Evolutionary conservation across 148 eudicot species (phyloP).

Genomic region (Simmondsia chinensis): DNA sequence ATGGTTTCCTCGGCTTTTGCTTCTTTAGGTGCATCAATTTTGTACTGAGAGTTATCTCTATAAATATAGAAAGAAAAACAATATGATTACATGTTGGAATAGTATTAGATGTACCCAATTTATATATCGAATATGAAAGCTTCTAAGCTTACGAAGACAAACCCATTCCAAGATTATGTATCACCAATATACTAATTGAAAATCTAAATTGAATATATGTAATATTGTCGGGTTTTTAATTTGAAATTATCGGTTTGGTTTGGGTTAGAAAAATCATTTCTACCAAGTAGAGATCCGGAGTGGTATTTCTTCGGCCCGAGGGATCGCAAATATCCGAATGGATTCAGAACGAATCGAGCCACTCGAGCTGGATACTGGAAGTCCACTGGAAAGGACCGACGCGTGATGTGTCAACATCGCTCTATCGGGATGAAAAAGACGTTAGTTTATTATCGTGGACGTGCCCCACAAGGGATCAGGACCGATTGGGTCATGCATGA

Average conservation of each 20-base stretch:
- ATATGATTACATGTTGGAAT: no score
- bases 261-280: slow-evolving; percentile 53
- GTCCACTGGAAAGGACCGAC: slow-evolving; percentile 65
- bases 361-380: slow-evolving; percentile 79
- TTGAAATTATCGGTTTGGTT: not conserved
- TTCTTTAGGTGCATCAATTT: no score
- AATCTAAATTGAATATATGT: no score
- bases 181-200: no score
- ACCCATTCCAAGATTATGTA: no score
- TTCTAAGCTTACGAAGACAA: no score
- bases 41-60: no score
- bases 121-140: no score
- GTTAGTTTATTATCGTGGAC: slow-evolving; percentile 31
- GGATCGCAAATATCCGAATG: slow-evolving; percentile 70
- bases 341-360: slow-evolving; percentile 67
- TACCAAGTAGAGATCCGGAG: slow-evolving; percentile 71
- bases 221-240: not conserved
- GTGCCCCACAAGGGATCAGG: slow-evolving; percentile 38
- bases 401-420: slow-evolving; percentile 42
- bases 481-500: slow-evolving; percentile 48
- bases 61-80: no score
- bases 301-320: slow-evolving; percentile 81
- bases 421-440: slow-evolving; percentile 45
- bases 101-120: no score
- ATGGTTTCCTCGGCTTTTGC: no score